Evolutionary conservation across 768 basidiomycete species (phyloP).

Genomic region (Cystofilobasidium ferigula): DNA sequence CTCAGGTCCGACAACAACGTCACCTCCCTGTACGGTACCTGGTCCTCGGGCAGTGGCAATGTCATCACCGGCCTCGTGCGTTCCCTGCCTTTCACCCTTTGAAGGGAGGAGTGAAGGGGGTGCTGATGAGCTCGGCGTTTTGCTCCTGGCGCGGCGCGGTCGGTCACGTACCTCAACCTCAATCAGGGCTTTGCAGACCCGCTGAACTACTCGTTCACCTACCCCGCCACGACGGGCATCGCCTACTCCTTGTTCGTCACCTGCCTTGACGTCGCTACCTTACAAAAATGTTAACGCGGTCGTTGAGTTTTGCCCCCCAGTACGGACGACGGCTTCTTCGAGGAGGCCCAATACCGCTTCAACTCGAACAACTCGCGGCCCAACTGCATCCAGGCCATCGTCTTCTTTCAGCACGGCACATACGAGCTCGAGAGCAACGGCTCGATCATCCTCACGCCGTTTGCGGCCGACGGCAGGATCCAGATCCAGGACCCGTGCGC

Average conservation of each 20-base stretch:
- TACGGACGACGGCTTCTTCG: conserved; percentile 64
- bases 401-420: conserved; percentile 81
- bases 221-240: conserved; percentile 75
- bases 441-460: conserved; percentile 61
- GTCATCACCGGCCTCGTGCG: conserved; percentile 75
- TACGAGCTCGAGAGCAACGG: conserved; percentile 61
- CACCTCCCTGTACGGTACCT: conserved; percentile 65
- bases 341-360: conserved; percentile 84
- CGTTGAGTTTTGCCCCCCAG: conserved; percentile 43
- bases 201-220: conserved; percentile 64
- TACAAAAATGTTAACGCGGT: no score
- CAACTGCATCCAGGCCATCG: conserved; percentile 75
- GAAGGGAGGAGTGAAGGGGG: not conserved
- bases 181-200: conserved; percentile 73
- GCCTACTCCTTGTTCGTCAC: conserved; percentile 73
- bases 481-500: conserved; percentile 92
- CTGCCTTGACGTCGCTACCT: no score
- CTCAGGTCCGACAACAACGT: conserved; percentile 45
- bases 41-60: conserved; percentile 65
- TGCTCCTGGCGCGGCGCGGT: no score
- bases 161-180: not conserved
- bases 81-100: not conserved
- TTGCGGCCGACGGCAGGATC: conserved; percentile 72
- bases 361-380: conserved; percentile 72
- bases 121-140: not conserved